Base-by-base conservation (phyloP, 805 yeast genomes). In the Metschnikowia amazonensis region DNA sequence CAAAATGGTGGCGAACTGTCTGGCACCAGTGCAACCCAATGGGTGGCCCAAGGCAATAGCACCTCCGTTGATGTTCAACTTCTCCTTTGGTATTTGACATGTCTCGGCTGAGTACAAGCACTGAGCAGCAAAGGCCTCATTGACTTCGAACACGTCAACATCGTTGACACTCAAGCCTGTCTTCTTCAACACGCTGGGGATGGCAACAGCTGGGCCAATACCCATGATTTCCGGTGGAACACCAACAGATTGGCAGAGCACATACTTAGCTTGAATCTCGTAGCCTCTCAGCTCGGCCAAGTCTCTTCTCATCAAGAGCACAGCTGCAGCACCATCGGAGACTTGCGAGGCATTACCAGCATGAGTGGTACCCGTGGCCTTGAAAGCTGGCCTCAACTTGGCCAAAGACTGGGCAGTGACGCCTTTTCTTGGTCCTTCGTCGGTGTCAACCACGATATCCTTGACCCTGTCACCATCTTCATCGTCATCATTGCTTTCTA, bases 211-310 rank as follows among this genome's bases (percentile, higher is more conserved):
- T 47, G 99, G 99, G 36, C 98, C 99, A 58, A 92, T 82, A 48
- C 98, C 99, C 99, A 92, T 92, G 50, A 90, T 80, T 69, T 89
- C 95, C 18, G 97, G 97, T 45, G 97, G 96, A 37, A 90, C 97
- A 58, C 99, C 99, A 46, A 86, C 92, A 33, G 82, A 73, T 55
- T 84, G 79, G 60, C 87, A 82, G 56, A 82, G 84, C 51, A 89
- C 81, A 57, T 80, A 92, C 72, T 86, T 87, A 51, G 84, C 99
- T 47, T 84, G 59, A 49, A 89, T 81, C 45, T 86, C 83, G 56
- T 86, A 75, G 32, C 84, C 83, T 47, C 82, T 69, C 57, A 76
- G 69, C 65, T 85, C 81, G 18, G 99, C 99, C 47, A 85, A 74
- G 16, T 89, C 84, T 66, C 98, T 80, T 64, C 90, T 81, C 74